phyloP scores from a whole-genome alignment of 768 basidiomycete genomes.

The Candolleomyces eurysporus region DNA sequence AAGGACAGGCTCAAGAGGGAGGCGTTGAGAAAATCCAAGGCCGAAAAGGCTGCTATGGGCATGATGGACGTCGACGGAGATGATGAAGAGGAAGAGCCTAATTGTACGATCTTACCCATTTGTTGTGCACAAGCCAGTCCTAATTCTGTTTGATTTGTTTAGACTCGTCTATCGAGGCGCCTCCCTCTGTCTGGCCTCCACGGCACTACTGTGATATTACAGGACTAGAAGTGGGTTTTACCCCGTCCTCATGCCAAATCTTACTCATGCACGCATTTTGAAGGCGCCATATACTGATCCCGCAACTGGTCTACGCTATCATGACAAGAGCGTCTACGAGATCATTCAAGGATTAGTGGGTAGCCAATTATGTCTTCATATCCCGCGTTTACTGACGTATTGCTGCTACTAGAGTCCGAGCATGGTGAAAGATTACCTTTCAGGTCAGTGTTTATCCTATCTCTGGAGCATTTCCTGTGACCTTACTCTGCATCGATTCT shows the following conservation, averaged over 20 bases:
- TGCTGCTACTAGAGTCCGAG: slow-evolving; percentile 51
- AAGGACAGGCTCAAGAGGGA: slow-evolving; percentile 70
- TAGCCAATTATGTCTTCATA: neutral
- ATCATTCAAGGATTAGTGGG: slow-evolving; percentile 71
- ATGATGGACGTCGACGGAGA: slow-evolving; percentile 55
- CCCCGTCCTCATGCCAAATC: neutral
- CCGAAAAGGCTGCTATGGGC: slow-evolving; percentile 26
- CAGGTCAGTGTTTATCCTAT: slow-evolving; percentile 38
- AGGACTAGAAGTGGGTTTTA: slow-evolving; percentile 61
- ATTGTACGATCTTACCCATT: slow-evolving; percentile 47
- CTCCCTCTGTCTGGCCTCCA: slow-evolving; percentile 76
- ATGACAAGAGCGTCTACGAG: slow-evolving; percentile 87
- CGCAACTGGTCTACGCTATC: slow-evolving; percentile 73
- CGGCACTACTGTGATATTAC: slow-evolving; percentile 85
- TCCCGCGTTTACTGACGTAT: neutral
- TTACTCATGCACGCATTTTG: neutral
- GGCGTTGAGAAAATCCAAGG: slow-evolving; percentile 46
- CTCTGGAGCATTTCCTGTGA: neutral
- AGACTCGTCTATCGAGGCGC: slow-evolving; percentile 84
- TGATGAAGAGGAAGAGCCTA: slow-evolving; percentile 66
- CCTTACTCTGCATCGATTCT: slow-evolving; percentile 10
- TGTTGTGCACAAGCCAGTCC: neutral
- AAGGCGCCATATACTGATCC: slow-evolving; percentile 86
- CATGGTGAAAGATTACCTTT: slow-evolving; percentile 73
- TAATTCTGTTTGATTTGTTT: neutral